Evolutionary conservation across 2,329 filamentous ascomycete genomes (phyloP).

Genomic region (Chaetomiaceae sp.): DNA sequence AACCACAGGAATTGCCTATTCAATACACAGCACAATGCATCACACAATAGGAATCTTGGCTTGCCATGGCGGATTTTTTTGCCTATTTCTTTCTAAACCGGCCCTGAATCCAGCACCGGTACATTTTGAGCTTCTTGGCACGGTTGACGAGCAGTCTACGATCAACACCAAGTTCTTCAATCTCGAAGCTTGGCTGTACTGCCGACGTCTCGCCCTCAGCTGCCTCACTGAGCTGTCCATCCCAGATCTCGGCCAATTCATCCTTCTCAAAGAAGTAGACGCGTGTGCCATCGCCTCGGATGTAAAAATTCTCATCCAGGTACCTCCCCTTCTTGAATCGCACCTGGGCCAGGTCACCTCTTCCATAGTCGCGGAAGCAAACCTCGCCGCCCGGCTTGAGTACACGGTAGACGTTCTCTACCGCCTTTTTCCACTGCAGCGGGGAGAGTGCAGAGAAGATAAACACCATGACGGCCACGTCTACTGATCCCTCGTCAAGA

Average conservation of each 20-base stretch:
- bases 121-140: constrained; percentile 91
- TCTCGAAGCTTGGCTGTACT: constrained; percentile 62
- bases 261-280: constrained; percentile 96
- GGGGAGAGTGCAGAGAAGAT: constrained; percentile 92
- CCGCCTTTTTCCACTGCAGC: constrained; percentile 74
- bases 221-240: constrained; percentile 36
- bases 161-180: constrained; percentile 78
- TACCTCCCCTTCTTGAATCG: constrained; percentile 94
- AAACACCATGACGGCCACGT: constrained; percentile 92
- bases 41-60: neutral
- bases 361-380: constrained; percentile 93
- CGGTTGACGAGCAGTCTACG: constrained; percentile 88
- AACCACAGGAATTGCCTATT: no score
- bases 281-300: constrained; percentile 87
- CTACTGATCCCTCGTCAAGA: constrained; percentile 72
- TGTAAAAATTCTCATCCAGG: constrained; percentile 95
- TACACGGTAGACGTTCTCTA: constrained; percentile 74
- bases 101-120: constrained; percentile 92
- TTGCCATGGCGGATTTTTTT: constrained; percentile 4
- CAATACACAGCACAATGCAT: neutral
- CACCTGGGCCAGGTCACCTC: constrained; percentile 93
- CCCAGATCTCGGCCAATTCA: constrained; percentile 78
- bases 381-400: constrained; percentile 92
- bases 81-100: constrained; percentile 66
- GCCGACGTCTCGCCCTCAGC: constrained; percentile 25